Base-by-base conservation (phyloP, 768 basidiomycete genomes). In the Mycena rebaudengoi region DNA sequence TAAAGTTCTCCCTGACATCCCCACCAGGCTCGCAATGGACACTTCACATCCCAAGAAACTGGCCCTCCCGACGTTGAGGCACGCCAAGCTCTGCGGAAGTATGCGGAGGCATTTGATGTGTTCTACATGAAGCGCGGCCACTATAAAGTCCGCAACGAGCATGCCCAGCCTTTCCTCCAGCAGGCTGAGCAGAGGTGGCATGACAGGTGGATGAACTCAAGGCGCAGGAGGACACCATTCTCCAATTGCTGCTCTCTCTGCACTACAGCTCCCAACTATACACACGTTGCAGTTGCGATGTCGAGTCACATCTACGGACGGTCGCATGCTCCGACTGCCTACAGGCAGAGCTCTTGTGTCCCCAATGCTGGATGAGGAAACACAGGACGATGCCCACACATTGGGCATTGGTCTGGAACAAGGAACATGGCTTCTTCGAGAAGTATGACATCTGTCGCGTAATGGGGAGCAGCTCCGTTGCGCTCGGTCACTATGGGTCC, bases 351-450 rank as follows among this genome's bases (percentile, higher is more conserved):
- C 45, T 62, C 43, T 25, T 62, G 32, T 62, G 60, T 39, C 60
- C 23, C n/a, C 39, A 43, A 21, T 62, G 60, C 44, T 62, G 60
- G 60, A 16, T 62, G 16, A 29, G 55, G 20, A 54, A 39, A 39
- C 60, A 62, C 45, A 16, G 60, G 21, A 32, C 32, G 11, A 45
- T 37, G 32, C 60, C 60, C 7, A 54, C 52, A 7, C 60, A 62
- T n/a, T 62, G 61, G 61, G 61, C 53, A 18, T 23, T 62, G 6
- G 44, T 62, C 28, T 62, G 61, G 61, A 62, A 62, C 29, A 10
- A 18, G 18, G 21, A 48, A 25, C 33, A 62, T 7, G 16, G 7
- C 3, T 62, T 55, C 26, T 62, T 62, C 37, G 61, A 62, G 39
- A 45, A 35, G 13, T 6, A 23, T 21, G 51, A 62, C 33, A 48